Evolutionary conservation across 176 grass and related monocot genomes (phyloP).

Genomic region (Cenchrus purpureus): DNA sequence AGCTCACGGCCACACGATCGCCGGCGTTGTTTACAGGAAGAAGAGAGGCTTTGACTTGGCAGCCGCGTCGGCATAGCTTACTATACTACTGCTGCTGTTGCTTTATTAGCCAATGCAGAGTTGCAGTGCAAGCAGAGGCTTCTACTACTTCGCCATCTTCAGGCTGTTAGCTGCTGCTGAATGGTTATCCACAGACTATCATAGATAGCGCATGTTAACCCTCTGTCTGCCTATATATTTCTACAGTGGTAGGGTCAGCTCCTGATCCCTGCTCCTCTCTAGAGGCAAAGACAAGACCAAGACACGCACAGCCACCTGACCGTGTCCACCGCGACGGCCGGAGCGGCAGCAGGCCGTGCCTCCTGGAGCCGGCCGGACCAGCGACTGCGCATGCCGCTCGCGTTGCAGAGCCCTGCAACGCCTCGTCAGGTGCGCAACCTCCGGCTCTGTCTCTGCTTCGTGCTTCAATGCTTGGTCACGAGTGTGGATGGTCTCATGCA

Average conservation of each 20-base stretch:
- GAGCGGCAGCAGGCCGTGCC: not conserved
- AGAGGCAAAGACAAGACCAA: not conserved
- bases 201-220: too few species aligned
- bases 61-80: not conserved
- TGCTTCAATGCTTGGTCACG: too few species aligned
- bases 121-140: too few species aligned
- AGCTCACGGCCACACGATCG: not conserved
- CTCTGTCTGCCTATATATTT: not conserved
- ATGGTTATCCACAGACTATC: too few species aligned
- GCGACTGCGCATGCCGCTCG: not conserved
- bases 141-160: too few species aligned
- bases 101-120: too few species aligned
- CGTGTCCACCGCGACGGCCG: not conserved
- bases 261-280: not conserved
- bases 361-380: not conserved
- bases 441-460: too few species aligned
- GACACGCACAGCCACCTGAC: not conserved
- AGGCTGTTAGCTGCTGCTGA: too few species aligned
- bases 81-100: not conserved
- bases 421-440: too few species aligned
- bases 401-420: not conserved
- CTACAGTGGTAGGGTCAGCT: not conserved
- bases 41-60: constrained; percentile 24
- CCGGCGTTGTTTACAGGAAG: not conserved
- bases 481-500: too few species aligned